Evolutionary conservation across 805 yeast species (phyloP).

Genomic region (Suhomyces xylopsoci): DNA sequence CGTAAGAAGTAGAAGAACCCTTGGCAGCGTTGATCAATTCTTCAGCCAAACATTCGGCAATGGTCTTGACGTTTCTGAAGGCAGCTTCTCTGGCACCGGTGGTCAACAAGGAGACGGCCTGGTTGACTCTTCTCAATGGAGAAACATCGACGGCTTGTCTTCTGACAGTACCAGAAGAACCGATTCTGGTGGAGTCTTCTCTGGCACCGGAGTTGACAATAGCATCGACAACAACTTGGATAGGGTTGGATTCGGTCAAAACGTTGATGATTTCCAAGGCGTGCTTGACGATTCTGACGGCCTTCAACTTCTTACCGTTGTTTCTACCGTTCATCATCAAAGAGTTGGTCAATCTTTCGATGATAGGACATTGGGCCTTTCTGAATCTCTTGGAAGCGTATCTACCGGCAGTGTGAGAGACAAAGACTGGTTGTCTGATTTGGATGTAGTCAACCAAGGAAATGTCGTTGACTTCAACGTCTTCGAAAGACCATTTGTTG

Average conservation of each 20-base stretch:
- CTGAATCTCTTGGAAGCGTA: constrained; percentile 99
- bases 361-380: constrained; percentile 99
- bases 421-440: constrained; percentile 95
- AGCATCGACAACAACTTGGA: constrained; percentile 99
- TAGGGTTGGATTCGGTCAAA: constrained; percentile 98
- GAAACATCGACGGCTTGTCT: constrained; percentile 99
- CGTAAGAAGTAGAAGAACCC: constrained; percentile 99
- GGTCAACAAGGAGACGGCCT: constrained; percentile 96
- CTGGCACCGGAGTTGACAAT: constrained; percentile 99
- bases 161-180: constrained; percentile 99
- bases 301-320: constrained; percentile 99
- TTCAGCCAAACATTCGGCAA: constrained; percentile 99
- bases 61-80: constrained; percentile 99
- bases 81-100: constrained; percentile 99
- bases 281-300: constrained; percentile 99
- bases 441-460: constrained; percentile 98
- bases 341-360: constrained; percentile 99
- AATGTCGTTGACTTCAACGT: constrained; percentile 95
- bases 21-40: constrained; percentile 99
- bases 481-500: constrained; percentile 99
- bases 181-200: constrained; percentile 99
- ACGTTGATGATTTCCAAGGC: constrained; percentile 97
- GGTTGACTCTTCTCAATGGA: constrained; percentile 99
- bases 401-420: constrained; percentile 99
- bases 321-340: constrained; percentile 99